A percentile compares a stretch with the other conserved stretches of the same genome.
Evolutionary conservation across 2,329 filamentous ascomycete genomes (phyloP).

Genomic region (Aspergillus aculeatinus): DNA sequence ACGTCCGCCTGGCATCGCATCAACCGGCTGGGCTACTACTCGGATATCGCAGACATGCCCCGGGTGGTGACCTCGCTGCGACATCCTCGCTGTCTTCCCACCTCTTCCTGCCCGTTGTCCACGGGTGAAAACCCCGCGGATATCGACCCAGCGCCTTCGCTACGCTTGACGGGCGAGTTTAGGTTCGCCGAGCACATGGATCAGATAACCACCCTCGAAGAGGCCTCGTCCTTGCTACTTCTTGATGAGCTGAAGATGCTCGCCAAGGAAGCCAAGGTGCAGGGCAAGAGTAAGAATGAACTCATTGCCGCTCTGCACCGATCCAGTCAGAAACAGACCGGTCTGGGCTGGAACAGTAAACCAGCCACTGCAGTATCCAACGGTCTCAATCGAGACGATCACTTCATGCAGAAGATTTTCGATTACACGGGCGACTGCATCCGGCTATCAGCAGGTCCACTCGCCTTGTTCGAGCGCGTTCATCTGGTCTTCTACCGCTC

Average conservation of each 20-base stretch:
- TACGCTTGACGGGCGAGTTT: conserved; percentile 57
- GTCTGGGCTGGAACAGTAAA: conserved; percentile 63
- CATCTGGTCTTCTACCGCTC: conserved; percentile 96
- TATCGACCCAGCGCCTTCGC: conserved; percentile 34
- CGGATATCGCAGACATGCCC: conserved; percentile 75
- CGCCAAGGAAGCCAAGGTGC: conserved; percentile 81
- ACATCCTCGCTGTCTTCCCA: conserved; percentile 55
- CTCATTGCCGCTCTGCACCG: conserved; percentile 71
- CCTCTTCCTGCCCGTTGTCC: conserved; percentile 28
- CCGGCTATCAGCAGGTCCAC: conserved; percentile 67
- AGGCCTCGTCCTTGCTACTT: conserved; percentile 77
- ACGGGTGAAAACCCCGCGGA: conserved; percentile 47
- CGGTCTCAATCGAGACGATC: conserved; percentile 64
- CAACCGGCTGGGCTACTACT: conserved; percentile 72
- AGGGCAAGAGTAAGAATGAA: conserved; percentile 84
- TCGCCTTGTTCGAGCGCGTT: conserved; percentile 87
- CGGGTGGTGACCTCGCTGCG: conserved; percentile 67
- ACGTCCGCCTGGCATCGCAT: conserved; percentile 88
- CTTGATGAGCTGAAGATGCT: conserved; percentile 83
- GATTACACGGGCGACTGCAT: conserved; percentile 79
- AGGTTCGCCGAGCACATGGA: conserved; percentile 78
- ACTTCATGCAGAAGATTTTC: conserved; percentile 77
- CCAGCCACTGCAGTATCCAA: conserved; percentile 9
- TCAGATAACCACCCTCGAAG: conserved; percentile 74
- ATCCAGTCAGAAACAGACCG: conserved; percentile 71